Conservation (phyloP, 345 rosid species). For the Populus deltoides region DNA sequence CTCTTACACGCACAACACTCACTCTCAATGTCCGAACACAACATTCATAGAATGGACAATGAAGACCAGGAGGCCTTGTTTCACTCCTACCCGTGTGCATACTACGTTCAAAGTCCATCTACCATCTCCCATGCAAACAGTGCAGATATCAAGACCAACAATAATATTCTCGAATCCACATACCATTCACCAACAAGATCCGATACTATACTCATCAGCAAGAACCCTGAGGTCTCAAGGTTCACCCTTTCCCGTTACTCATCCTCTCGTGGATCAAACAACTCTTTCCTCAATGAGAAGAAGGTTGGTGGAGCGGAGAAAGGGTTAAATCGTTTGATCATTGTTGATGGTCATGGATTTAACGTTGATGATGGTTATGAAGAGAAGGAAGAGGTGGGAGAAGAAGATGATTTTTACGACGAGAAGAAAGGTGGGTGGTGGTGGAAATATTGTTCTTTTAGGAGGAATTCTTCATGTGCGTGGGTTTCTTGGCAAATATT, state of each 20-base stretch:
- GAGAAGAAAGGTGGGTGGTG: slow-evolving; percentile 35
- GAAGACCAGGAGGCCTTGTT: slow-evolving; percentile 50
- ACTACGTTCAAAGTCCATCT: slow-evolving; percentile 82
- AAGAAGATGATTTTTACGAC: slow-evolving; percentile 19
- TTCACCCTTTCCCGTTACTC: slow-evolving; percentile 47
- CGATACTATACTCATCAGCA: slow-evolving; percentile 18
- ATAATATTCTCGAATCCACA: slow-evolving; percentile 21
- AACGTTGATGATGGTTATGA: slow-evolving; percentile 1
- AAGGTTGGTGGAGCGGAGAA: slow-evolving; percentile 15
- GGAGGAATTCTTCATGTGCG: slow-evolving; percentile 41
- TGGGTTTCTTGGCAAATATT: slow-evolving; percentile 64
- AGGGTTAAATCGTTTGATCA: slow-evolving; percentile 42
- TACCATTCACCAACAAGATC: slow-evolving; percentile 42
- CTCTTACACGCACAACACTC: background rate
- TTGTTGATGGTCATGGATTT: slow-evolving; percentile 25
- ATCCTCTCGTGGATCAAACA: slow-evolving; percentile 52
- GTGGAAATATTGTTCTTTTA: slow-evolving; percentile 54
- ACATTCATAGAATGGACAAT: slow-evolving; percentile 22
- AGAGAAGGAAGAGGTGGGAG: slow-evolving; percentile 14
- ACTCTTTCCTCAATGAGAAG: slow-evolving; percentile 35
- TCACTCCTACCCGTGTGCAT: slow-evolving; percentile 41
- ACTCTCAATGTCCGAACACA: slow-evolving; percentile 10
- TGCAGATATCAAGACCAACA: slow-evolving; percentile 19
- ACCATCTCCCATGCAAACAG: slow-evolving; percentile 57
- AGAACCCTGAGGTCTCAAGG: slow-evolving; percentile 26